A percentile compares a stretch with the other conserved stretches of the same genome.
These are phyloP conservation scores for Monosporascus sp. DNA, from an alignment of 2,329 filamentous ascomycete genomes.

Conservation along the genomic window DNA sequence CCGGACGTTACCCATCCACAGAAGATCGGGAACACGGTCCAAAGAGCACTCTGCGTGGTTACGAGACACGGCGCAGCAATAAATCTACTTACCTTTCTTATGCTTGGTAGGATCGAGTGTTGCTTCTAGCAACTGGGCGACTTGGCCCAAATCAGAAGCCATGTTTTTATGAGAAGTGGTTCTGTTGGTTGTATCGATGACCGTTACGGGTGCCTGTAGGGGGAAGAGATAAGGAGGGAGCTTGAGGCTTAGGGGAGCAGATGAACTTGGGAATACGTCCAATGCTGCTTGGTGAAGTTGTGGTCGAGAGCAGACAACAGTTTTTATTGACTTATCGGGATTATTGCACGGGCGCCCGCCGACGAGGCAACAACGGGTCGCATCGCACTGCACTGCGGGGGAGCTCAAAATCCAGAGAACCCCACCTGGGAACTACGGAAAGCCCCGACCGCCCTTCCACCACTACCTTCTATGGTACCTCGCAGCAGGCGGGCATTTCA, in stretches of 20 bases:
- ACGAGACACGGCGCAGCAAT: background rate
- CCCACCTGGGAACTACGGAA: background rate
- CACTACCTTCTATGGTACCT: background rate
- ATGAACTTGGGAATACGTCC: no score
- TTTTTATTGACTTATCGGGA: background rate
- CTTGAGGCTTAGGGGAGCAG: no score
- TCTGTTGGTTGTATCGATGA: background rate
- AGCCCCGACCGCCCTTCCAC: no score
- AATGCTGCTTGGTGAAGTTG: no score
- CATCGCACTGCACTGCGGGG: background rate
- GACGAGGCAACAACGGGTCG: background rate
- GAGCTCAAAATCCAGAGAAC: background rate
- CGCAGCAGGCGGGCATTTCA: background rate
- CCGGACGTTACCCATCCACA: no score
- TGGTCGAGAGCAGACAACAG: background rate
- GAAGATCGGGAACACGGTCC: no score
- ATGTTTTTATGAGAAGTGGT: slow-evolving; percentile 32
- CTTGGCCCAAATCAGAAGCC: slow-evolving; percentile 51
- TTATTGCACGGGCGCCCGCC: background rate
- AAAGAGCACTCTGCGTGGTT: no score
- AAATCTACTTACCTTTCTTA: slow-evolving; percentile 67
- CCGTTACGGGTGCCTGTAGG: no score
- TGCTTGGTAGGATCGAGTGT: slow-evolving; percentile 84
- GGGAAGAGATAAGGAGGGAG: background rate
- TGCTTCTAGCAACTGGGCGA: slow-evolving; percentile 83